Percentiles rank a stretch among this genome's conserved stretches.
phyloP scores from a whole-genome alignment of 2,329 filamentous ascomycete species.

The Colletotrichum sojae region DNA sequence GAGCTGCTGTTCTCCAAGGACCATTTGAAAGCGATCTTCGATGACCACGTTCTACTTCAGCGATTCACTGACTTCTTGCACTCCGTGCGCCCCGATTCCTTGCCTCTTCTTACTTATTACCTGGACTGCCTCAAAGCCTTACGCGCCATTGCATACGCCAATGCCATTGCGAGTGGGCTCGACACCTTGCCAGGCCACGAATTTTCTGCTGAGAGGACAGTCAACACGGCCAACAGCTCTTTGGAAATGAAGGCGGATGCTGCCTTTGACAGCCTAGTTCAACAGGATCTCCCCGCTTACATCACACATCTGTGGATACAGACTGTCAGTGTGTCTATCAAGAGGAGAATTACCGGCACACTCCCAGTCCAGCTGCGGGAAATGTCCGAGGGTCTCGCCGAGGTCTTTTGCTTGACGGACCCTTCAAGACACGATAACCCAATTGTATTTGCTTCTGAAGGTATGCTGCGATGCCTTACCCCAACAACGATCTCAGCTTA shows the following conservation, averaged over 20 bases:
- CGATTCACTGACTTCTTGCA: constrained; percentile 79
- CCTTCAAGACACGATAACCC: constrained; percentile 81
- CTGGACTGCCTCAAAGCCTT: constrained; percentile 80
- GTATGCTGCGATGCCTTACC: constrained; percentile 55
- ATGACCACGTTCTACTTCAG: constrained; percentile 72
- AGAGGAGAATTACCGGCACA: constrained; percentile 76
- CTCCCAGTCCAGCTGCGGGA: constrained; percentile 75
- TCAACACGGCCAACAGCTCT: constrained; percentile 68
- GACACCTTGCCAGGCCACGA: constrained; percentile 68
- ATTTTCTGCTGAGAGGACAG: constrained; percentile 66
- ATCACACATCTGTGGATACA: constrained; percentile 78
- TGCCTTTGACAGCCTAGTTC: constrained; percentile 75
- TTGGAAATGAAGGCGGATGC: constrained; percentile 75
- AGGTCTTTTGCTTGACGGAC: constrained; percentile 84
- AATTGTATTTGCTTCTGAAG: constrained; percentile 83
- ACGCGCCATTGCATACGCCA: constrained; percentile 79
- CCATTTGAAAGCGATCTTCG: constrained; percentile 76
- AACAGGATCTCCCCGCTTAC: constrained; percentile 80
- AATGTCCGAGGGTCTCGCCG: constrained; percentile 81
- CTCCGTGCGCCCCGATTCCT: constrained; percentile 70
- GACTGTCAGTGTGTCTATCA: constrained; percentile 78
- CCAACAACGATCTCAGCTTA: not conserved
- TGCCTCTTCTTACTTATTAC: constrained; percentile 79
- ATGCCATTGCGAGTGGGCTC: constrained; percentile 75
- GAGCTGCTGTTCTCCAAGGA: constrained; percentile 76